phyloP scores from a whole-genome alignment of 257 asterid species.

The Cinchona pubescens region DNA sequence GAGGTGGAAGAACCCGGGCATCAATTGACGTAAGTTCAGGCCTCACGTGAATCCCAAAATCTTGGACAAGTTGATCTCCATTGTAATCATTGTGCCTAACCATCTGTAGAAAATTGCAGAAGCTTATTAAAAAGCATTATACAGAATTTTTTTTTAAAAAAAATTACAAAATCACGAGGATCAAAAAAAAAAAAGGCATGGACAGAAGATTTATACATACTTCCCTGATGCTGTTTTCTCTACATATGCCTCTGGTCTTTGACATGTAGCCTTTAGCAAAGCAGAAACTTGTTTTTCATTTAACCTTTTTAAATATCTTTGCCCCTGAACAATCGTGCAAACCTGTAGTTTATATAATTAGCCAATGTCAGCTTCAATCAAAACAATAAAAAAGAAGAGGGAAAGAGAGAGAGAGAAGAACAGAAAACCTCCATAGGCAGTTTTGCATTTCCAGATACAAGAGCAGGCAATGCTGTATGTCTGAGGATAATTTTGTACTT shows the following conservation, averaged over 20 bases:
- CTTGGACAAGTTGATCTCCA: constrained; percentile 26
- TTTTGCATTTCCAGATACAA: constrained; percentile 57
- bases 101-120: constrained; percentile 37
- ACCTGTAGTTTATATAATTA: constrained; percentile 32
- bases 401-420: not conserved
- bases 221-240: constrained; percentile 34
- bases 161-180: not conserved
- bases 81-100: constrained; percentile 34
- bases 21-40: constrained; percentile 44
- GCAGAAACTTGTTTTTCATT: constrained; percentile 64
- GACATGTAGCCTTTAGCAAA: constrained; percentile 66
- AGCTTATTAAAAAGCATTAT: not conserved
- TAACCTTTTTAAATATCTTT: constrained; percentile 47
- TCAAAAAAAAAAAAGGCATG: not conserved
- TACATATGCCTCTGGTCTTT: constrained; percentile 45
- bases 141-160: not conserved
- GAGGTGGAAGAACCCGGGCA: constrained; percentile 80
- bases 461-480: constrained; percentile 52
- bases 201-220: constrained; percentile 23
- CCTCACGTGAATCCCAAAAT: constrained; percentile 59
- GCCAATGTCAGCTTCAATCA: not conserved
- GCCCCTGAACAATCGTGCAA: constrained; percentile 56
- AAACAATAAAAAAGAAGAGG: not conserved
- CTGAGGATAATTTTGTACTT: constrained; percentile 37
- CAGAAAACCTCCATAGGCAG: constrained; percentile 80